Base-by-base conservation (phyloP, 352 stramenopile species). In the Plasmopara muralis region DNA sequence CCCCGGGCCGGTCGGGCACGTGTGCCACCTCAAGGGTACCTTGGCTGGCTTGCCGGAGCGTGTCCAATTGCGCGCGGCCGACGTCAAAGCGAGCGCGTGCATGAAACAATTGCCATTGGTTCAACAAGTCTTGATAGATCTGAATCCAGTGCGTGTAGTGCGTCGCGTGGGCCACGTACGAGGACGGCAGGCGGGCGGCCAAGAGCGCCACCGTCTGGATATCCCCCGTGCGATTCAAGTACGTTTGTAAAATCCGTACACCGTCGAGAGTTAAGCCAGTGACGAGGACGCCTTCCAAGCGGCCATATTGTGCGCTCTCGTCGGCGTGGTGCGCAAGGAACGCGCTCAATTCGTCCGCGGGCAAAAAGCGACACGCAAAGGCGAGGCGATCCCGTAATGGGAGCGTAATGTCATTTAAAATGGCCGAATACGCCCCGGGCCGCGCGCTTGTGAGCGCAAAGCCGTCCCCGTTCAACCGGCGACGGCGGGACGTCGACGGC, bases 91-190 rank as follows among this genome's bases (percentile, higher is more conserved):
- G 82, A 14, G 91, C 87, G 50, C 93, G 77, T 43, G 85, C 83
- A 49, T 97, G 85, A 72, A 95, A 98, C 43, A 98, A 87, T 64
- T 97, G 89, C 75, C 85, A 96, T 28, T 87, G 85, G 56, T 98
- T 98, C 2, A 98, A 71, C 38, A 98, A 60, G 14, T 91, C 70
- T 33, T 95, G 82, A 58, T 98, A 98, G 28, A 77, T 84, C 31
- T 93, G 74, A 41, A 98, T 80, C 91, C 91, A 98, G 51, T 92
- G 84, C 20, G 20, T 71, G 64, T 31, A 89, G 72, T 9, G 67
- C 50, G 60, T 60, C 45, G 64, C 58, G 50, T 95, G 85, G 43
- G 78, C 48, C 14, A 87, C 63, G 25, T 82, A 64, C 0, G 70
- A 64, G 13, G 72, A 60, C 1, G 82, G 80, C 14, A 89, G 55